phyloP scores from a whole-genome alignment of 495 filamentous ascomycete species.

The Neurospora discreta region DNA sequence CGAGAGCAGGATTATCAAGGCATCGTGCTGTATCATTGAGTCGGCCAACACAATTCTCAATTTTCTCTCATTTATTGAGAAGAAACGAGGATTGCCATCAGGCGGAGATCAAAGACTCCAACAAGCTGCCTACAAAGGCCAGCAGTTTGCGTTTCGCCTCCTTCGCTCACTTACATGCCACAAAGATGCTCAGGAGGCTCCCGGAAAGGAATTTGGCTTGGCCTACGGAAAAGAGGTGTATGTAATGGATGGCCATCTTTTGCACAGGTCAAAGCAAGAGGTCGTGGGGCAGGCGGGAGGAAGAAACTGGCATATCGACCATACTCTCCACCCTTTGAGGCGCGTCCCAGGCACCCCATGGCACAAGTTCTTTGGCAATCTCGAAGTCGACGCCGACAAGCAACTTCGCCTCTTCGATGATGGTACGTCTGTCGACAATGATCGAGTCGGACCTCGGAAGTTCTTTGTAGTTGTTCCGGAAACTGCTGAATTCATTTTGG shows the following conservation, averaged over 20 bases:
- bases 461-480: conserved; percentile 1
- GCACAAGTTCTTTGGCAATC: conserved; percentile 12
- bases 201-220: conserved; percentile 6
- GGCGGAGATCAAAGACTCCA: conserved; percentile 6
- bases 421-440: not conserved
- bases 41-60: conserved; percentile 6
- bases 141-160: not conserved
- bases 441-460: not conserved
- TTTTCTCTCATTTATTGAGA: conserved; percentile 3
- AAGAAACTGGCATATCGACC: conserved; percentile 4
- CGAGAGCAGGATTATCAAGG: conserved; percentile 1
- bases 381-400: not conserved
- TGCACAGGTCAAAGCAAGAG: not conserved
- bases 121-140: conserved; percentile 5
- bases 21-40: conserved; percentile 1
- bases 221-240: conserved; percentile 3
- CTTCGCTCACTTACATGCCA: conserved; percentile 2
- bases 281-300: not conserved
- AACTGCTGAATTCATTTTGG: conserved; percentile 1
- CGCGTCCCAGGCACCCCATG: conserved; percentile 10
- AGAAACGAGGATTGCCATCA: not conserved
- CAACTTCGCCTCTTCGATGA: not conserved
- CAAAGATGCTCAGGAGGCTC: conserved; percentile 1
- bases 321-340: conserved; percentile 1
- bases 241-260: not conserved